A percentile compares a stretch with the other conserved stretches of the same genome.
These are phyloP conservation scores for Fermentozyma sake DNA, from an alignment of 1,139 yeast genomes.

Conservation along the genomic window DNA sequence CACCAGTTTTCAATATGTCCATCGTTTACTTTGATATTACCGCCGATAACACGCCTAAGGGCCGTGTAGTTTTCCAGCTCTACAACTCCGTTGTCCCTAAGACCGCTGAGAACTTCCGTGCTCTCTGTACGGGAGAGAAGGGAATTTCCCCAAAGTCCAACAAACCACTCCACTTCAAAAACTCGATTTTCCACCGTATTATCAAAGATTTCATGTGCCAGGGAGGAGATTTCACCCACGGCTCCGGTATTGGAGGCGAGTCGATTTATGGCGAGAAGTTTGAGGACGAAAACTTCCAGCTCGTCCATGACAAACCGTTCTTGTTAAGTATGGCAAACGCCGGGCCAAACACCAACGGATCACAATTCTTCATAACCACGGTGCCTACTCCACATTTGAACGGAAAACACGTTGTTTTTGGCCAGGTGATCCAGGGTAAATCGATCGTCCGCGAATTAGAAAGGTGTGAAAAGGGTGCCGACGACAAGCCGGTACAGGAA, in stretches of 20 bases:
- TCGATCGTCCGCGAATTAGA: constrained; percentile 77
- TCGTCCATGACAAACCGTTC: constrained; percentile 79
- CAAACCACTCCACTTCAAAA: constrained; percentile 68
- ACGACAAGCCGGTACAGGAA: constrained; percentile 61
- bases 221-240: constrained; percentile 94
- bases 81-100: constrained; percentile 82
- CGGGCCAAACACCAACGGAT: constrained; percentile 93
- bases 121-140: constrained; percentile 85
- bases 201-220: constrained; percentile 90
- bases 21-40: constrained; percentile 75
- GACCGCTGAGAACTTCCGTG: constrained; percentile 90
- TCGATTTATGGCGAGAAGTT: constrained; percentile 94
- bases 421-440: constrained; percentile 80
- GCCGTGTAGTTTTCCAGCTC: constrained; percentile 73
- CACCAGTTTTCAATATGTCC: constrained; percentile 9
- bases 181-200: constrained; percentile 85
- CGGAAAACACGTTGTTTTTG: constrained; percentile 96
- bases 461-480: constrained; percentile 55
- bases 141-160: constrained; percentile 60
- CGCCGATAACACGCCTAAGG: constrained; percentile 59
- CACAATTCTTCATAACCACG: constrained; percentile 91
- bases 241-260: constrained; percentile 91
- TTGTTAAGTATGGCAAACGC: constrained; percentile 95
- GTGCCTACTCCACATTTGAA: constrained; percentile 80
- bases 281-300: constrained; percentile 83